Conservation (phyloP, 331 rosid species). For the Rhamnella rubrinervis region DNA sequence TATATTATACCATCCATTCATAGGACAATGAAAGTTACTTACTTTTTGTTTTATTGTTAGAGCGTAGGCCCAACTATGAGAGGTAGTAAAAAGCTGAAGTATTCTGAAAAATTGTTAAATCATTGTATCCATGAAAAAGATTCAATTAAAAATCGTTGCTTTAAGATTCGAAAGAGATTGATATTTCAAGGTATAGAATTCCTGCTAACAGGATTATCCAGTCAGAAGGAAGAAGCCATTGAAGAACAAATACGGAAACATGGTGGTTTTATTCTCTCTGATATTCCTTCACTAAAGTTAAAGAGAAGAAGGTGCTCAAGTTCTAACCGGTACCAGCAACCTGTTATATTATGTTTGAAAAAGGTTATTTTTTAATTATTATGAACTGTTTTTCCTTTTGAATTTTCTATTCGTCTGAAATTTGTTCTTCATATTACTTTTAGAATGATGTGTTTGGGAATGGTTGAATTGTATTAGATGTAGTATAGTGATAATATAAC, state of each 20-base stretch:
- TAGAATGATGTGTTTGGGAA: no score
- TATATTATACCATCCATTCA: background rate
- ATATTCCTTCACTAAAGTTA: conserved; percentile 64
- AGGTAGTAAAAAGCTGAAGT: conserved; percentile 36
- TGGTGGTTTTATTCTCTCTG: conserved; percentile 69
- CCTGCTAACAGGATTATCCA: conserved; percentile 79
- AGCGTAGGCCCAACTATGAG: conserved; percentile 52
- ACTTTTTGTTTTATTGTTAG: conserved; percentile 12
- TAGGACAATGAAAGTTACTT: background rate
- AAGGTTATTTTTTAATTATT: conserved; percentile 55
- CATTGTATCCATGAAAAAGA: conserved; percentile 30
- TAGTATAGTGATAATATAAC: no score
- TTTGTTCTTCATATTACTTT: background rate
- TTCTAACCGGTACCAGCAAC: conserved; percentile 39
- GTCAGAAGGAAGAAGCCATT: conserved; percentile 54
- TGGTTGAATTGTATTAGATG: no score
- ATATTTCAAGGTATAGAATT: conserved; percentile 70
- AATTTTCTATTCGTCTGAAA: background rate
- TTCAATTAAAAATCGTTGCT: conserved; percentile 32
- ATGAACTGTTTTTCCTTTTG: background rate
- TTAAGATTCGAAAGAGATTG: conserved; percentile 34
- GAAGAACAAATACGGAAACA: conserved; percentile 61
- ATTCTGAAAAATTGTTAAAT: conserved; percentile 32
- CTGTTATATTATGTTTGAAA: conserved; percentile 62
- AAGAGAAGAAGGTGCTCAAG: conserved; percentile 43